A percentile compares a stretch with the other conserved stretches of the same genome.
phyloP scores from a whole-genome alignment of 345 rosid species.

The Cardiospermum halicacabum region DNA sequence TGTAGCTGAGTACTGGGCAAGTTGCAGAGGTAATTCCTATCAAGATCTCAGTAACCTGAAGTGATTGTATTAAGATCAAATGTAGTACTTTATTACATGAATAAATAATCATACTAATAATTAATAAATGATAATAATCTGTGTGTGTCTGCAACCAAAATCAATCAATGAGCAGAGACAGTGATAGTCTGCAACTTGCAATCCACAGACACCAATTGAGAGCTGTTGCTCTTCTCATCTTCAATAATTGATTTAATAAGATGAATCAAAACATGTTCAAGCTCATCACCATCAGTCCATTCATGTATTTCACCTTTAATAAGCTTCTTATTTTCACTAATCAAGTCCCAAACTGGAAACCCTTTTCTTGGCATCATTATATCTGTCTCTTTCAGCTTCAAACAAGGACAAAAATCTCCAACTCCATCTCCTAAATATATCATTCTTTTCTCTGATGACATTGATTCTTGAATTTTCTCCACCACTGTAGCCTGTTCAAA shows the following conservation, averaged over 20 bases:
- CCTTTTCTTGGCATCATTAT: constrained; percentile 78
- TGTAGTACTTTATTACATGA: too few species aligned
- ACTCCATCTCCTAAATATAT: constrained; percentile 77
- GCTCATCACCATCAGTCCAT: constrained; percentile 68
- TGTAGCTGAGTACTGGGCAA: constrained; percentile 75
- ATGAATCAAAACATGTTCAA: constrained; percentile 38
- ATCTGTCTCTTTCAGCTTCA: constrained; percentile 54
- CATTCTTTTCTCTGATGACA: constrained; percentile 40
- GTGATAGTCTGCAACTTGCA: constrained; percentile 46
- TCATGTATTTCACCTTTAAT: constrained; percentile 63
- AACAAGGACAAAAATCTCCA: constrained; percentile 78
- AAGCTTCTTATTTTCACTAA: constrained; percentile 42
- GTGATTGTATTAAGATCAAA: background rate
- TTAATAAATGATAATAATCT: background rate
- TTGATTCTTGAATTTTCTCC: constrained; percentile 58
- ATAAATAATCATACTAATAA: background rate
- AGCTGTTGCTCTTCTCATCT: constrained; percentile 1
- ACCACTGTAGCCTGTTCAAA: constrained; percentile 48
- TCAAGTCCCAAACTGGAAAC: constrained; percentile 78
- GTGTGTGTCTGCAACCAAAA: constrained; percentile 4
- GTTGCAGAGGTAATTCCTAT: constrained; percentile 41
- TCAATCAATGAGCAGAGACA: constrained; percentile 20
- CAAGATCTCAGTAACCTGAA: constrained; percentile 14
- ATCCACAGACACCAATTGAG: constrained; percentile 29
- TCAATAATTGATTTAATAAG: constrained; percentile 24